Evolutionary conservation across 2,329 filamentous ascomycete species (phyloP), one percentile per base, ranked within the genome.

Genomic region (Xylariomycetidae sp.): DNA sequence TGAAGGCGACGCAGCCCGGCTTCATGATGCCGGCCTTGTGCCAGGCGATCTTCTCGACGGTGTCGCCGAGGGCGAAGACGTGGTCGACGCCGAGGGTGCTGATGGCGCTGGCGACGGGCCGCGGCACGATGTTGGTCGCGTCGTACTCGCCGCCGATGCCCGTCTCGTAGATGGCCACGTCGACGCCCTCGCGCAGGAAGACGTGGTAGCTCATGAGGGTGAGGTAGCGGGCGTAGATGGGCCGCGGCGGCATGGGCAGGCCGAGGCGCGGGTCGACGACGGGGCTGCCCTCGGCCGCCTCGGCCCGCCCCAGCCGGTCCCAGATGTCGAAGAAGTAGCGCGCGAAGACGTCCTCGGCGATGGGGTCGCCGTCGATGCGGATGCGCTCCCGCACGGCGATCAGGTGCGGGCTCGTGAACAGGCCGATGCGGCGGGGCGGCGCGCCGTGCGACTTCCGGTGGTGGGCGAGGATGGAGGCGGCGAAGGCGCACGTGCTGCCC

Each of bases 21-120:
- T 85, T 85, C 63, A 85, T 77, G 37, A 86, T 81, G 2, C 82
- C 82, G 1, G 78, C 76, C 58, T 86, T 86, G 58, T 86, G 80
- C 82, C 82, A 85, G 0, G 82, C 79, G 42, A 86, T 84, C 55
- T 77, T 68, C 19, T 74, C 74, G 9, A 84, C 61, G 0, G 77
- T 82, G 13, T 69, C 58, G 4, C 82, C 82, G 2, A 87, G 66
- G 14, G 70, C 67, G 32, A 67, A 70, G 22, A 82, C 70, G 48
- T 87, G 82, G 49, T 87, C 82, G 42, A 86, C 77, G 4, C 79
- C 81, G 8, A 86, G 62, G n/a, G 74, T 73, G 28, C 72, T 78
- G 36, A 86, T 77, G 1, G 72, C 81, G 1, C 73, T 68, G 0
- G 68, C 80, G 0, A 73, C 63, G 1, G 80, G 77, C 10, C 58